These are phyloP conservation scores for Magnaporthales sp. DNA, from an alignment of 2,329 filamentous ascomycete genomes.

Conservation along the genomic window DNA sequence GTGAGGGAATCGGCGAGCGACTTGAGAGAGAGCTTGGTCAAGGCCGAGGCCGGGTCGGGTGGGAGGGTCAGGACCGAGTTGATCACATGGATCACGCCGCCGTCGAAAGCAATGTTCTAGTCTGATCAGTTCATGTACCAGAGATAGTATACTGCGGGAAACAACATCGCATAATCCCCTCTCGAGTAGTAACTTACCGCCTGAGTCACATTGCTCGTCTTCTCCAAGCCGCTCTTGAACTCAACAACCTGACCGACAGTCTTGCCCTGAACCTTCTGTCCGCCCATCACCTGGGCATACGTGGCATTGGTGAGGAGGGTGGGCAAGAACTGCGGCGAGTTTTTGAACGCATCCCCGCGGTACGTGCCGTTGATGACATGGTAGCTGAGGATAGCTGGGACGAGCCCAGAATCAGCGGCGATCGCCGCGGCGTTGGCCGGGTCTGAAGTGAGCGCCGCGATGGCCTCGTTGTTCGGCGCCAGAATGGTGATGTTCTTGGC, in stretches of 20 bases:
- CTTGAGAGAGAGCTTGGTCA: slow-evolving; percentile 23
- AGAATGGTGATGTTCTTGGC: slow-evolving; percentile 6
- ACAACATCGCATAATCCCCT: too few species aligned
- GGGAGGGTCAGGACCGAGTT: slow-evolving; percentile 44
- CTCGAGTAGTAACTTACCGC: not conserved
- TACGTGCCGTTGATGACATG: slow-evolving; percentile 48
- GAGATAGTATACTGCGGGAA: too few species aligned
- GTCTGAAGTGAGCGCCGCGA: slow-evolving; percentile 4
- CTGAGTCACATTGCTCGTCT: not conserved
- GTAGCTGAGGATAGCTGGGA: slow-evolving; percentile 41
- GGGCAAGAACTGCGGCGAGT: slow-evolving; percentile 23
- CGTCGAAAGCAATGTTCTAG: slow-evolving; percentile 23
- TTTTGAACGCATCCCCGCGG: slow-evolving; percentile 17
- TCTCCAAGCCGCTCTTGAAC: slow-evolving; percentile 28
- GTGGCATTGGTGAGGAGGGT: slow-evolving; percentile 37
- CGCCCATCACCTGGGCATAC: slow-evolving; percentile 50
- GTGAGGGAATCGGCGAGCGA: slow-evolving; percentile 25
- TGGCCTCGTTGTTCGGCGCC: slow-evolving; percentile 7
- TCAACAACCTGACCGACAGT: slow-evolving; percentile 37
- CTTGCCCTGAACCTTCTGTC: slow-evolving; percentile 42
- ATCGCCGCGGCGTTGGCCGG: slow-evolving; percentile 11
- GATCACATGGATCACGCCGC: slow-evolving; percentile 42
- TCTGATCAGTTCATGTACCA: too few species aligned
- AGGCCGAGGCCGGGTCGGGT: slow-evolving; percentile 10
- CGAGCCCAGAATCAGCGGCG: slow-evolving; percentile 14